A percentile compares a stretch with the other conserved stretches of the same genome.
phyloP scores from a whole-genome alignment of 495 filamentous ascomycete genomes.

The Penicillium fimorum region DNA sequence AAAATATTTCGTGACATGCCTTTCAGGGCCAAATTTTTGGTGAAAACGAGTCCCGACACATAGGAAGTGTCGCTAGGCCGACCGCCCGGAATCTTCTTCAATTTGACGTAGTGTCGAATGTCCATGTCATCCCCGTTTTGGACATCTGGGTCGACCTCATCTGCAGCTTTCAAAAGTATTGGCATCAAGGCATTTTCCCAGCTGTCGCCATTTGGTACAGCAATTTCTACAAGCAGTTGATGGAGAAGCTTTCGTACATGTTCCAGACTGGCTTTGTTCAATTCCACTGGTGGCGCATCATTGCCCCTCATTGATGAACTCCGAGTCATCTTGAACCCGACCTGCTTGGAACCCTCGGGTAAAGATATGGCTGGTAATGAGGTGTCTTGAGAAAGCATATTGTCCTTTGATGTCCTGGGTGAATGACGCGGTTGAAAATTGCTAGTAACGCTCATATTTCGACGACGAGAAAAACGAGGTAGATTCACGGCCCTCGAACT shows the following conservation, averaged over 20 bases:
- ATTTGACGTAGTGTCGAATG: slow-evolving; percentile 96
- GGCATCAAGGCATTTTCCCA: slow-evolving; percentile 95
- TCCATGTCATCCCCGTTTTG: slow-evolving; percentile 90
- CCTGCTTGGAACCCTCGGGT: slow-evolving; percentile 23
- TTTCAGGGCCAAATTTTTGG: slow-evolving; percentile 93
- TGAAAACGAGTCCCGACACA: slow-evolving; percentile 93
- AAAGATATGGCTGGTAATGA: slow-evolving; percentile 19
- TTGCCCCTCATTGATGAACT: slow-evolving; percentile 83
- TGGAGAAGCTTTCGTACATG: slow-evolving; percentile 82
- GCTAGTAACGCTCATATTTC: slow-evolving; percentile 78
- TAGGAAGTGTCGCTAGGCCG: slow-evolving; percentile 88
- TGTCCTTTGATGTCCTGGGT: slow-evolving; percentile 56
- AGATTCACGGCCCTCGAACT: slow-evolving; percentile 57
- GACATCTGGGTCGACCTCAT: slow-evolving; percentile 92
- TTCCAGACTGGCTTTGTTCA: slow-evolving; percentile 82
- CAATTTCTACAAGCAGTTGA: slow-evolving; percentile 75
- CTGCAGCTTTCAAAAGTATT: slow-evolving; percentile 85
- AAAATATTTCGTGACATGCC: slow-evolving; percentile 87
- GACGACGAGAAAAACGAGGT: slow-evolving; percentile 55
- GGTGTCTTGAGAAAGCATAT: slow-evolving; percentile 35
- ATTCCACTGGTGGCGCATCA: slow-evolving; percentile 69
- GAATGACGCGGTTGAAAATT: slow-evolving; percentile 66
- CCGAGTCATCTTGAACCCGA: slow-evolving; percentile 63
- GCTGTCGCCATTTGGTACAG: slow-evolving; percentile 65
- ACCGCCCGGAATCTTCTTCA: slow-evolving; percentile 93